Evolutionary conservation across 768 basidiomycete genomes (phyloP).

Genomic region (Leccinum sublutescens): DNA sequence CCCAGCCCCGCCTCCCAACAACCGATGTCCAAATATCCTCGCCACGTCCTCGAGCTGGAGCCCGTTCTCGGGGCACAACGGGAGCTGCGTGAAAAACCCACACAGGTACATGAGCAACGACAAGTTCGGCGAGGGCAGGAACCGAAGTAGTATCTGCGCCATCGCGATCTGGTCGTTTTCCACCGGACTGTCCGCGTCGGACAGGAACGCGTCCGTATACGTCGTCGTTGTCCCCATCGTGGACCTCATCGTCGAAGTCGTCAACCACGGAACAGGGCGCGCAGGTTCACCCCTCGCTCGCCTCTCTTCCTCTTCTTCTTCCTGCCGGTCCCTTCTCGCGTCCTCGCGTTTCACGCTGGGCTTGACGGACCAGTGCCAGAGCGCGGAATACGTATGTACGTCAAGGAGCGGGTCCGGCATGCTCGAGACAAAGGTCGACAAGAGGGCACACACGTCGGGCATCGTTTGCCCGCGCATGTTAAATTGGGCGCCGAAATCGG

Average conservation of each 20-base stretch:
- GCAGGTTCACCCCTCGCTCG: conserved; percentile 29
- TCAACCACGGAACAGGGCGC: conserved; percentile 9
- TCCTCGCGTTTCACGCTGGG: conserved; percentile 40
- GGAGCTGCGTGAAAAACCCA: conserved; percentile 51
- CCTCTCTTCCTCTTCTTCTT: conserved; percentile 34
- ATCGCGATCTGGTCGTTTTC: conserved; percentile 36
- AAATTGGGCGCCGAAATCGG: conserved; percentile 13
- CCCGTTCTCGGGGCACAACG: conserved; percentile 48
- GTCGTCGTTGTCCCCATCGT: conserved; percentile 13
- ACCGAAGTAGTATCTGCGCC: conserved; percentile 50
- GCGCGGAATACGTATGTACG: conserved; percentile 38
- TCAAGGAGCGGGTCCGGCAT: conserved; percentile 48
- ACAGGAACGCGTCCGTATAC: conserved; percentile 16
- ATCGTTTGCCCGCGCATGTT: conserved; percentile 36
- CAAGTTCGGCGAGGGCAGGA: conserved; percentile 42
- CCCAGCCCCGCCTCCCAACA: conserved; percentile 26
- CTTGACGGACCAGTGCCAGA: conserved; percentile 44
- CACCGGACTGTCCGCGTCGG: conserved; percentile 20
- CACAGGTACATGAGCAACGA: conserved; percentile 45
- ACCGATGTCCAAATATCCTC: conserved; percentile 43
- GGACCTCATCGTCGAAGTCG: no score
- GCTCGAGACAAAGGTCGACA: conserved; percentile 47
- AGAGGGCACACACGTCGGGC: conserved; percentile 44
- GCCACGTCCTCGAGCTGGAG: conserved; percentile 45
- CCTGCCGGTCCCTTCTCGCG: conserved; percentile 27